Conservation (phyloP, 805 yeast species). For the Candida endomychidarum region DNA sequence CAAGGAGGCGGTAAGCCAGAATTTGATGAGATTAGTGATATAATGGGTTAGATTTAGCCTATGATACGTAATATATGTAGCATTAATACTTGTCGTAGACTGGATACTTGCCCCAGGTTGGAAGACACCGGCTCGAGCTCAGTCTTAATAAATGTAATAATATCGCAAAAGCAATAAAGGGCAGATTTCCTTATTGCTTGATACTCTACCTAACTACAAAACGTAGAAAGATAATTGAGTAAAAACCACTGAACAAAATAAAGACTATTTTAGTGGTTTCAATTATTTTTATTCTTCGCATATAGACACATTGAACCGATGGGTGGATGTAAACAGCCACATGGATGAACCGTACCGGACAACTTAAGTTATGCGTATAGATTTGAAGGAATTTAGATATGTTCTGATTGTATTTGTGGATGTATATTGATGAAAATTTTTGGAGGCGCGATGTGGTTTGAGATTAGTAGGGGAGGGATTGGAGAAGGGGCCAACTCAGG, state of each 20-base stretch:
- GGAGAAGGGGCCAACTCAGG: too few relatives aligned
- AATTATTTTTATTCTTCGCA: conserved; percentile 29
- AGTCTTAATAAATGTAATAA: conserved; percentile 2
- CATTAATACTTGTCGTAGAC: too few relatives aligned
- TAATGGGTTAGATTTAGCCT: conserved; percentile 8
- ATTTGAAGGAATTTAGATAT: too few relatives aligned
- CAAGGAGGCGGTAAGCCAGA: conserved; percentile 45
- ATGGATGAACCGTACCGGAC: conserved; percentile 33
- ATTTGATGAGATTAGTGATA: conserved; percentile 26
- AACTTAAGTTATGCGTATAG: conserved; percentile 51
- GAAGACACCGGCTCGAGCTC: too few relatives aligned
- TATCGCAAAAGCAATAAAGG: conserved; percentile 2
- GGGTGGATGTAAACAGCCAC: conserved; percentile 24
- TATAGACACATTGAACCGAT: conserved; percentile 50
- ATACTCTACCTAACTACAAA: conserved; percentile 1
- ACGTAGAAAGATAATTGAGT: conserved; percentile 4
- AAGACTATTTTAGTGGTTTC: conserved; percentile 3
- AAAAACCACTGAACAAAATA: too few relatives aligned
- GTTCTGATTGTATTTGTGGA: background rate
- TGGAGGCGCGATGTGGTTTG: background rate
- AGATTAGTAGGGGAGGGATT: too few relatives aligned
- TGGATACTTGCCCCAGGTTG: too few relatives aligned
- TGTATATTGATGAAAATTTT: conserved; percentile 4
- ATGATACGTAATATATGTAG: too few relatives aligned
- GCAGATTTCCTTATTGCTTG: conserved; percentile 2